Percentiles rank a stretch among this genome's conserved stretches.
phyloP scores from a whole-genome alignment of 2,329 filamentous ascomycete species.

The Fusarium sp. region DNA sequence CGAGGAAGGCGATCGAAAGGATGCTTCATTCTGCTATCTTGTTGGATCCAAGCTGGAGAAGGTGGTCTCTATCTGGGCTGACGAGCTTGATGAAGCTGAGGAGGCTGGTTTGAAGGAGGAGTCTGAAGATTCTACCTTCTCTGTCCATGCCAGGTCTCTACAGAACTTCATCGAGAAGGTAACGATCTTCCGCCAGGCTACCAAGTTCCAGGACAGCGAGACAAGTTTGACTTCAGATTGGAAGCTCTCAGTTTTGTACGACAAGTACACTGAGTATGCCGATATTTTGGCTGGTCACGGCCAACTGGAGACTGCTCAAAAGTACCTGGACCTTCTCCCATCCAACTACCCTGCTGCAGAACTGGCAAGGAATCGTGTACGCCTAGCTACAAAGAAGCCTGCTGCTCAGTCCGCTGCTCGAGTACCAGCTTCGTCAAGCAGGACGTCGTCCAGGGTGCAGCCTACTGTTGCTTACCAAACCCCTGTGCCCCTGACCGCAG shows the following conservation, averaged over 20 bases:
- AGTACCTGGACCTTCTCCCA: conserved; percentile 90
- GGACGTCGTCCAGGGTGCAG: conserved; percentile 59
- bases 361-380: conserved; percentile 85
- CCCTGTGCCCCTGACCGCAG: conserved; percentile 54
- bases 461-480: conserved; percentile 63
- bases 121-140: conserved; percentile 84
- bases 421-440: conserved; percentile 49
- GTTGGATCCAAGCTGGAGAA: conserved; percentile 98
- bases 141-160: conserved; percentile 87
- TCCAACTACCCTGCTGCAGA: conserved; percentile 87
- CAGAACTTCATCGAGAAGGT: conserved; percentile 99
- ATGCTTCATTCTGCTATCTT: conserved; percentile 96
- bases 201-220: conserved; percentile 88
- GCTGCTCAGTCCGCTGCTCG: conserved; percentile 46
- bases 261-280: conserved; percentile 97
- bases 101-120: conserved; percentile 77
- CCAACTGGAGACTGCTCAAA: conserved; percentile 86
- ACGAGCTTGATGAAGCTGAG: conserved; percentile 88
- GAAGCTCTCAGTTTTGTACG: conserved; percentile 90
- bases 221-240: conserved; percentile 79
- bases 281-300: conserved; percentile 94
- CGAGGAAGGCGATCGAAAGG: conserved; percentile 82
- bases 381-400: conserved; percentile 77
- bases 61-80: conserved; percentile 93
- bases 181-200: conserved; percentile 93